Base-by-base conservation (phyloP, 768 basidiomycete species). In the Auricularia sp. region DNA sequence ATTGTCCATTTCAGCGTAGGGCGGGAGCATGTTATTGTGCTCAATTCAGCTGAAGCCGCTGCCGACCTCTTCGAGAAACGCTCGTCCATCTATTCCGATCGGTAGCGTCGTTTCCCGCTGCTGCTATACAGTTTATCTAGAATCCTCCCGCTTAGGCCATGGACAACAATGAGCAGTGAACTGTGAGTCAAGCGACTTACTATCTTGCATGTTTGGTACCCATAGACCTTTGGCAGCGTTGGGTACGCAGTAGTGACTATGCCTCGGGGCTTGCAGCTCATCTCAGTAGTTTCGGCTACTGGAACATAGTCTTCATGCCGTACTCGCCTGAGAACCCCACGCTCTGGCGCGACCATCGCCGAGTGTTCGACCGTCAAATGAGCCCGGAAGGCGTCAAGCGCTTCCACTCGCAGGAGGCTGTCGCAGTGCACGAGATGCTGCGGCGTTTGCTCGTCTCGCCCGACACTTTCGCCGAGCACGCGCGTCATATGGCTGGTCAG, bases 41-140 rank as follows among this genome's bases (percentile, higher is more conserved):
- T 81, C 36, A 77, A 78, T 61, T 74, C 73, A 11, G 68, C 71
- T 33, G 67, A 75, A 53, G 71, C 71, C 3, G 78, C 75, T 1
- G 71, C 68, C 7, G 80, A 81, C 1, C 71, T 81, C 0, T 73
- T 81, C 23, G 77, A 78, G 34, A 81, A 77, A 66, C 70, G 76
- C 39, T 77, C 78, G 0, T 62, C 74, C 7, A 76, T 76, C n/a
- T 81, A 80, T 68, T 80, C 78, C 0, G 76, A 75, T 67, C 70
- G 80, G 39, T 51, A 51, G 6, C 6, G 47, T 51, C 14, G 47
- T 35, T 67, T 66, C 1, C 33, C 36, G 16, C 51, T 44, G 10
- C 43, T 44, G 10, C 47, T 3, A 21, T 6, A 18, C 21, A 6
- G 10, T 6, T 51, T 3, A 21, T 4, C 21, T 21, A 1, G 14